phyloP scores from a whole-genome alignment of 176 grass and related monocot species.

The Neostapfia colusana region DNA sequence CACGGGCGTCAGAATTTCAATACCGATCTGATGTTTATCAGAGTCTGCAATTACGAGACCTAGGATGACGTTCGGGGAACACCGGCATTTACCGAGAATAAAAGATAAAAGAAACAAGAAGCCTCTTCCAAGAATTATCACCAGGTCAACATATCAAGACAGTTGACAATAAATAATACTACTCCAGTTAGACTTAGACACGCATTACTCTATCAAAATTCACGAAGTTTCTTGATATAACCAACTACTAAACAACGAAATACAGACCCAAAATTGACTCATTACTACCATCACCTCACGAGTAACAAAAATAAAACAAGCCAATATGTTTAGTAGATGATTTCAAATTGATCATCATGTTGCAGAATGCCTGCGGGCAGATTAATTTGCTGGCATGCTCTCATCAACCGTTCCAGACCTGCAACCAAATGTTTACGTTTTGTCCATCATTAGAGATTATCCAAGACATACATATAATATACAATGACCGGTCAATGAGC shows the following conservation, averaged over 20 bases:
- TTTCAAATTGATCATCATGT: background rate
- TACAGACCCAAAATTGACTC: conserved; percentile 14
- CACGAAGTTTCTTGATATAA: background rate
- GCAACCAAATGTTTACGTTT: conserved; percentile 26
- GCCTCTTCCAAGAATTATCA: conserved; percentile 10
- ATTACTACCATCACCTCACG: background rate
- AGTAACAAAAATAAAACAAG: conserved; percentile 20
- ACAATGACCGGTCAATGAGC: background rate
- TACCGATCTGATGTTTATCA: no score
- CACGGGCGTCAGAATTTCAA: no score
- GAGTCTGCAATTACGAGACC: background rate
- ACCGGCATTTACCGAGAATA: background rate
- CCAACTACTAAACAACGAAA: background rate
- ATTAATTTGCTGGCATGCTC: conserved; percentile 19
- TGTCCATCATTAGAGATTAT: conserved; percentile 8
- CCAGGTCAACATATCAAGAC: conserved; percentile 25
- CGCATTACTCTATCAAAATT: conserved; percentile 33
- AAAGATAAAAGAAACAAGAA: background rate
- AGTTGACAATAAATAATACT: conserved; percentile 21
- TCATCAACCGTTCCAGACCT: conserved; percentile 10
- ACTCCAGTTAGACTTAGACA: background rate
- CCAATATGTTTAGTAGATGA: conserved; percentile 25
- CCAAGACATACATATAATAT: background rate
- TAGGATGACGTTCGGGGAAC: background rate
- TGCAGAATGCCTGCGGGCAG: background rate